Base-by-base conservation (phyloP, 2,329 filamentous ascomycete species). In the Sporothrix sp. region DNA sequence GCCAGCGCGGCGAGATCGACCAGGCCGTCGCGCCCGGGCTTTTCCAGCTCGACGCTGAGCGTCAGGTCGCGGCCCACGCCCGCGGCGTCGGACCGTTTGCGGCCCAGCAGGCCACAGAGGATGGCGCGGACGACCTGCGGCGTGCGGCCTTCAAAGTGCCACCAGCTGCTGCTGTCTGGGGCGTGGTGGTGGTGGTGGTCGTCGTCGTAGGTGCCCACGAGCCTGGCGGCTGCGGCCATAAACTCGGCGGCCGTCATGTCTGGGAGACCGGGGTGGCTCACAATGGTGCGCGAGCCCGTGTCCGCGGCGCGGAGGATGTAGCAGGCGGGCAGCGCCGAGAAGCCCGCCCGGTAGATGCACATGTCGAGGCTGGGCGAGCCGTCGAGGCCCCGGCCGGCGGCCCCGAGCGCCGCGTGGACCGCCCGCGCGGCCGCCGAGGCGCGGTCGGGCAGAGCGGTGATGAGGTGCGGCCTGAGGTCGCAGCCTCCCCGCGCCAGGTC, bases 81-180 rank as follows among this genome's bases (percentile, higher is more conserved):
- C n/a, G n/a, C n/a, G n/a, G n/a, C n/a, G n/a, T n/a, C n/a, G n/a
- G n/a, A n/a, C n/a, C n/a, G n/a, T n/a, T n/a, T n/a, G n/a, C n/a
- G n/a, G n/a, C n/a, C n/a, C n/a, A n/a, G n/a, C n/a, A n/a, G n/a
- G n/a, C n/a, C 61, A 58, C 78, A 66, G 37, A 61, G 68, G 50
- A 87, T 78, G 63, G 70, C 61, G 20, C 79, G 65, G 23, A 75
- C 79, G 43, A 79, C 77, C 39, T 78, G 73, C 35, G 81, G 80
- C 50, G 79, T 77, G 49, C 84, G 78, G 53, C 84, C 85, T 71
- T 87, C 84, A 58, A 87, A 87, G 68, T 88, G 84, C 68, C 80
- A 84, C 82, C 81, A 87, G 21, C 66, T 68, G 49, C 2, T 7
- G 20, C 23, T 13, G 3, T 8, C 7, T 5, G 66, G 62, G 28